A percentile compares a stretch with the other conserved stretches of the same genome.
Evolutionary conservation across 1,139 yeast genomes (phyloP).

Genomic region (Saccharomyces hybrid): DNA sequence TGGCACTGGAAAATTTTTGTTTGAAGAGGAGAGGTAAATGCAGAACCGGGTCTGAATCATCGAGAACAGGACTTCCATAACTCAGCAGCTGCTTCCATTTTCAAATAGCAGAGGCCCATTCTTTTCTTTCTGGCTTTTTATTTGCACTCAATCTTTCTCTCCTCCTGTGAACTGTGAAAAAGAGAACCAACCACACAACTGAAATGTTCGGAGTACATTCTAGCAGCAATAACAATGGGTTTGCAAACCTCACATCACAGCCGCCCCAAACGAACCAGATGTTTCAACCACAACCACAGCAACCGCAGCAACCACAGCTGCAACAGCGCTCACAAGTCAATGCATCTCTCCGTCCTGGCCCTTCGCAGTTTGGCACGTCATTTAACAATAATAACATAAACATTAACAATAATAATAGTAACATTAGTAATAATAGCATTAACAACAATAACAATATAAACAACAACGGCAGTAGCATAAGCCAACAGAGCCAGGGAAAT

Average conservation of each 20-base stretch:
- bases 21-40: background rate
- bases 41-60: too few relatives aligned
- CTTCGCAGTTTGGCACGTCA: background rate
- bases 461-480: conserved; percentile 7
- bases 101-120: too few relatives aligned
- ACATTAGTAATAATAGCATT: background rate
- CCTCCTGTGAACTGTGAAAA: background rate
- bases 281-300: background rate
- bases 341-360: conserved; percentile 8
- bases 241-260: conserved; percentile 11
- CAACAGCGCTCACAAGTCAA: conserved; percentile 10
- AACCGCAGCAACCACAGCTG: conserved; percentile 9
- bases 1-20: background rate
- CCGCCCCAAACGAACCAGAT: conserved; percentile 5
- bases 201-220: background rate
- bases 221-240: conserved; percentile 1
- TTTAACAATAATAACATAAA: conserved; percentile 1
- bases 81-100: background rate
- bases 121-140: background rate
- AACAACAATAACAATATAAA: background rate
- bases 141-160: background rate
- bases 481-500: conserved; percentile 15
- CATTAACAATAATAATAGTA: background rate
- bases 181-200: background rate
- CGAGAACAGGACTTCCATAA: background rate